Evolutionary conservation across 805 yeast genomes (phyloP).

Genomic region (Starmerella lactis-condensi): DNA sequence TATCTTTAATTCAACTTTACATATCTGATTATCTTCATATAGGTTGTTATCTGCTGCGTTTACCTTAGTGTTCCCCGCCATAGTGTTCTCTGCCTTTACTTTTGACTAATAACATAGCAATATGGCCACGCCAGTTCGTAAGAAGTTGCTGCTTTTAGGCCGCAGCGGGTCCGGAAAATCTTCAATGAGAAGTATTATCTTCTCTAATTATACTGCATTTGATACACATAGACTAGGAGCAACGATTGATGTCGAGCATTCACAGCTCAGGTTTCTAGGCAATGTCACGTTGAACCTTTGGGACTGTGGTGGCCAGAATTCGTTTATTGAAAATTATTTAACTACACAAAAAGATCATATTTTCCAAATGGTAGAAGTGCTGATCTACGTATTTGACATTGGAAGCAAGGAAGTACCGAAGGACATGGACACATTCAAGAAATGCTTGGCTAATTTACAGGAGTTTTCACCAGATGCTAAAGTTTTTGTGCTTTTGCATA

Average conservation of each 20-base stretch:
- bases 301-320: slow-evolving; percentile 95
- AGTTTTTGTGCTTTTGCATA: slow-evolving; percentile 78
- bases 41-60: too few relatives aligned
- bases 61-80: too few relatives aligned
- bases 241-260: slow-evolving; percentile 95
- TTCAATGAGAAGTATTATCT: slow-evolving; percentile 90
- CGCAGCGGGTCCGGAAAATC: slow-evolving; percentile 95
- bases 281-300: slow-evolving; percentile 88
- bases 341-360: slow-evolving; percentile 79
- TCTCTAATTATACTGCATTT: slow-evolving; percentile 84
- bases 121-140: slow-evolving; percentile 23
- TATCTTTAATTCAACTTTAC: too few relatives aligned
- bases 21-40: too few relatives aligned
- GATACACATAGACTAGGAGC: slow-evolving; percentile 93
- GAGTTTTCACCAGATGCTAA: slow-evolving; percentile 80
- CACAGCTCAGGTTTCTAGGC: slow-evolving; percentile 78
- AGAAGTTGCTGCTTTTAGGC: slow-evolving; percentile 59
- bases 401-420: slow-evolving; percentile 80
- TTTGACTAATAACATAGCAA: too few relatives aligned
- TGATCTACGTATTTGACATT: slow-evolving; percentile 91
- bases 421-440: slow-evolving; percentile 79
- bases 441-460: slow-evolving; percentile 62
- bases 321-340: slow-evolving; percentile 85
- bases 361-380: slow-evolving; percentile 85
- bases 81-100: too few relatives aligned